These are phyloP conservation scores for Helicocarpus griseus DNA, from an alignment of 2,329 filamentous ascomycete species.

Conservation along the genomic window DNA sequence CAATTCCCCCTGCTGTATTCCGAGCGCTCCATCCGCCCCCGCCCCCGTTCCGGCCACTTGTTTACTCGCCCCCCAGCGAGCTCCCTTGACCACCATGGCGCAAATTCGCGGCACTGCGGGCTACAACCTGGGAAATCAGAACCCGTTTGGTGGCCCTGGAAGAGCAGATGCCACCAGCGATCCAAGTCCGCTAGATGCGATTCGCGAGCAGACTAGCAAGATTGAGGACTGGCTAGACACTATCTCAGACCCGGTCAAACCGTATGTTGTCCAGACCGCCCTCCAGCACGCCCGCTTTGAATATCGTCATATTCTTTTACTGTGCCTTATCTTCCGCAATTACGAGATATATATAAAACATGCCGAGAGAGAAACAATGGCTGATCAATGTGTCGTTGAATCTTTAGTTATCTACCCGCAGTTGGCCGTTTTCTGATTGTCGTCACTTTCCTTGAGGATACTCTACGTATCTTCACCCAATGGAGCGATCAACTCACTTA, in stretches of 20 bases:
- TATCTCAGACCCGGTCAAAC: conserved; percentile 82
- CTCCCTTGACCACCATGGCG: conserved; percentile 31
- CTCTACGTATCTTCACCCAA: conserved; percentile 91
- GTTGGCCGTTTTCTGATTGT: conserved; percentile 97
- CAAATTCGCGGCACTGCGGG: conserved; percentile 59
- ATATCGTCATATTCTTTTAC: no score
- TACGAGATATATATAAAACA: background rate
- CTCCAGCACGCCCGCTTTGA: conserved; percentile 2
- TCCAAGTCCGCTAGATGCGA: conserved; percentile 71
- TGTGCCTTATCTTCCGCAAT: background rate
- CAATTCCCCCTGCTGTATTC: conserved; percentile 2
- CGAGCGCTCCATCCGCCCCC: background rate
- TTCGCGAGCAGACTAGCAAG: conserved; percentile 93
- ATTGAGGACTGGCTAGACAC: conserved; percentile 90
- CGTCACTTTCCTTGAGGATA: conserved; percentile 96
- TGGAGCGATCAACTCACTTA: conserved; percentile 93
- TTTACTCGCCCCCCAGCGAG: background rate
- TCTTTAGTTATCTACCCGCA: conserved; percentile 72
- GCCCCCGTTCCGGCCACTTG: background rate
- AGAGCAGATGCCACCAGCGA: conserved; percentile 54
- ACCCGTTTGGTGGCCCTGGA: conserved; percentile 57
- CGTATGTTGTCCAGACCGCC: conserved; percentile 50
- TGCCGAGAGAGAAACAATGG: background rate
- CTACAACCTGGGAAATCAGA: conserved; percentile 71
- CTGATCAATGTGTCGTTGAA: background rate